phyloP scores from a whole-genome alignment of 345 rosid genomes.

The Punica granatum region DNA sequence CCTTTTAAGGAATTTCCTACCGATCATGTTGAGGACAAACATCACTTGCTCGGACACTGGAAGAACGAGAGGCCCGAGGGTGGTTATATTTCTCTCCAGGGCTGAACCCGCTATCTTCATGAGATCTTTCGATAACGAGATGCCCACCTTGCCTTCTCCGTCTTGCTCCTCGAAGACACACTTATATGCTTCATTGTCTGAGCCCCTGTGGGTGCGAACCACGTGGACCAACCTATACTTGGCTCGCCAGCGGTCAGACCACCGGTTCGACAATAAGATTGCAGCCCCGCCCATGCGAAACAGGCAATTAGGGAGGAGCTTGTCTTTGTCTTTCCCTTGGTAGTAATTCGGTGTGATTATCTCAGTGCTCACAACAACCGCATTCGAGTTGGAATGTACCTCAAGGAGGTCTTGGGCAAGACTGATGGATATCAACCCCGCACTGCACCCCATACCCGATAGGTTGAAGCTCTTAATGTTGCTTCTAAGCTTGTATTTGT shows the following conservation, averaged over 20 bases:
- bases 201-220: constrained; percentile 62
- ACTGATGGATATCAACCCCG: constrained; percentile 60
- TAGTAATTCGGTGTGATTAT: constrained; percentile 65
- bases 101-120: constrained; percentile 78
- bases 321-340: constrained; percentile 60
- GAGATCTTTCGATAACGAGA: constrained; percentile 55
- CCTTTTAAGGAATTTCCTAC: constrained; percentile 48
- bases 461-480: constrained; percentile 68
- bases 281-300: constrained; percentile 79
- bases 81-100: constrained; percentile 62
- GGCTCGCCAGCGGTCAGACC: constrained; percentile 45
- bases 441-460: constrained; percentile 82
- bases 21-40: constrained; percentile 41
- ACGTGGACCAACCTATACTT: constrained; percentile 60
- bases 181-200: constrained; percentile 53
- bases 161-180: constrained; percentile 69
- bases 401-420: constrained; percentile 65
- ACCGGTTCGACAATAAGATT: constrained; percentile 54
- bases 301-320: constrained; percentile 69
- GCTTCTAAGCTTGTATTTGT: constrained; percentile 67
- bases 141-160: constrained; percentile 53
- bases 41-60: constrained; percentile 69
- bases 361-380: constrained; percentile 61
- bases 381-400: constrained; percentile 57
- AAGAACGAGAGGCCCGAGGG: constrained; percentile 62